A percentile compares a stretch with the other conserved stretches of the same genome.
These are phyloP conservation scores for Discostella pseudostelligera DNA, from an alignment of 108 stramenopile species.

Conservation along the genomic window DNA sequence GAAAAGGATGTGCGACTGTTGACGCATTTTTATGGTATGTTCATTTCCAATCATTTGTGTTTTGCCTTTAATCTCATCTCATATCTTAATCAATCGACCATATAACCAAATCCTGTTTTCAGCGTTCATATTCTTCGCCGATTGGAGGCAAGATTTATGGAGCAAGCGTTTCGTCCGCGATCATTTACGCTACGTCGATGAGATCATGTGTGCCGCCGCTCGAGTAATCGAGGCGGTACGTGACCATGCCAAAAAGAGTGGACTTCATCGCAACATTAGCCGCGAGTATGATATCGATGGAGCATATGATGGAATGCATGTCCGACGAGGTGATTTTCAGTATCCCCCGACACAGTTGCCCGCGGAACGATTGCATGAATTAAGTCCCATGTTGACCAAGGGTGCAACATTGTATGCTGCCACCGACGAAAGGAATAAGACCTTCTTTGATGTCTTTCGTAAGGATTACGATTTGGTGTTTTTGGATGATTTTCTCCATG, in stretches of 20 bases:
- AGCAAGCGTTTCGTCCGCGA: slow-evolving; percentile 56
- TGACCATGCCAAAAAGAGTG: slow-evolving; percentile 39
- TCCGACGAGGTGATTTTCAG: slow-evolving; percentile 77
- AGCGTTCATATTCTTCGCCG: slow-evolving; percentile 66
- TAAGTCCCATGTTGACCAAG: slow-evolving; percentile 50
- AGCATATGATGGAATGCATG: slow-evolving; percentile 78
- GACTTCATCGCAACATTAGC: slow-evolving; percentile 18
- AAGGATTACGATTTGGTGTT: slow-evolving; percentile 46
- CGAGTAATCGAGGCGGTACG: slow-evolving; percentile 48
- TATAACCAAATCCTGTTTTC: neutral
- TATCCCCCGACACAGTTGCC: slow-evolving; percentile 47
- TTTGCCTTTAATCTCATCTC: neutral
- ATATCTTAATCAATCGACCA: too few relatives aligned
- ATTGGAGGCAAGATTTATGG: slow-evolving; percentile 64
- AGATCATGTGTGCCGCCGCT: slow-evolving; percentile 61
- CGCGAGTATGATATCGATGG: slow-evolving; percentile 44
- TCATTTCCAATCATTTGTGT: neutral
- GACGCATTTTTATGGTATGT: slow-evolving; percentile 53
- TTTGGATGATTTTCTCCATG: slow-evolving; percentile 54
- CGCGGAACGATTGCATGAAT: slow-evolving; percentile 43
- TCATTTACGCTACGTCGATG: slow-evolving; percentile 52
- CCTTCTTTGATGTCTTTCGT: slow-evolving; percentile 63
- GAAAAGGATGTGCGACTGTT: slow-evolving; percentile 27
- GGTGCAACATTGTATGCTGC: slow-evolving; percentile 59
- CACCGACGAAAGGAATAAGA: slow-evolving; percentile 52